Evolutionary conservation across 2,329 filamentous ascomycete genomes (phyloP).

Genomic region (Purpureocillium lavendulum): DNA sequence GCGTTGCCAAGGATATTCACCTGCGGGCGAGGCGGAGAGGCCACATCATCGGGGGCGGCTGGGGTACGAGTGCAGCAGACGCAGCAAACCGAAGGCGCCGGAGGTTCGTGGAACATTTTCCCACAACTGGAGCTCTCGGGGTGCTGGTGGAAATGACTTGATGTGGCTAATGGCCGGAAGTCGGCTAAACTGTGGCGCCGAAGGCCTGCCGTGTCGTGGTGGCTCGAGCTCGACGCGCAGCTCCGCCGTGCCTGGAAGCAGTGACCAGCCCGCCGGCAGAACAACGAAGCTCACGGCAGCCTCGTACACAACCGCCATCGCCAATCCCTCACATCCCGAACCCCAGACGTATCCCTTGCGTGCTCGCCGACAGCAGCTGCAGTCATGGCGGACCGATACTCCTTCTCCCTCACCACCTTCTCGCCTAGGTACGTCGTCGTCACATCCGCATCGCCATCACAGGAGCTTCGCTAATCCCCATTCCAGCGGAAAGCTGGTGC

Average conservation of each 20-base stretch:
- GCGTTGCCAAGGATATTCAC: slow-evolving; percentile 10
- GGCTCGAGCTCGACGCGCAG: slow-evolving; percentile 27
- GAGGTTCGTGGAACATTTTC: not conserved
- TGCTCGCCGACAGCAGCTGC: slow-evolving; percentile 8
- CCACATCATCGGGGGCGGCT: slow-evolving; percentile 18
- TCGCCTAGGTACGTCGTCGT: slow-evolving; percentile 75
- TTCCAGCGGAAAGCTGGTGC: slow-evolving; percentile 89
- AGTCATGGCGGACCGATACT: slow-evolving; percentile 95
- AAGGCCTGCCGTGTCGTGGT: not conserved
- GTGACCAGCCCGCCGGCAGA: slow-evolving; percentile 16
- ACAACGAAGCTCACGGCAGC: slow-evolving; percentile 20
- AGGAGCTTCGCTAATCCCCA: slow-evolving; percentile 33
- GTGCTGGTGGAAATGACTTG: too few relatives aligned
- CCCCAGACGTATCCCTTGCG: not conserved
- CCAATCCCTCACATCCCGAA: slow-evolving; percentile 9
- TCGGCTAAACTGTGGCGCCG: slow-evolving; percentile 20
- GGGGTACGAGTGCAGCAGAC: not conserved
- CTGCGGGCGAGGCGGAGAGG: slow-evolving; percentile 16
- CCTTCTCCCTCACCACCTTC: slow-evolving; percentile 98
- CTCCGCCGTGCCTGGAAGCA: slow-evolving; percentile 24
- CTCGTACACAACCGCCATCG: slow-evolving; percentile 1
- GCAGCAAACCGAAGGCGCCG: slow-evolving; percentile 3
- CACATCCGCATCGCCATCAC: slow-evolving; percentile 9
- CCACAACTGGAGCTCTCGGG: too few relatives aligned
- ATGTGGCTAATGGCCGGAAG: too few relatives aligned